phyloP scores from a whole-genome alignment of 352 stramenopile species.

The Pelagophyceae sp. region DNA sequence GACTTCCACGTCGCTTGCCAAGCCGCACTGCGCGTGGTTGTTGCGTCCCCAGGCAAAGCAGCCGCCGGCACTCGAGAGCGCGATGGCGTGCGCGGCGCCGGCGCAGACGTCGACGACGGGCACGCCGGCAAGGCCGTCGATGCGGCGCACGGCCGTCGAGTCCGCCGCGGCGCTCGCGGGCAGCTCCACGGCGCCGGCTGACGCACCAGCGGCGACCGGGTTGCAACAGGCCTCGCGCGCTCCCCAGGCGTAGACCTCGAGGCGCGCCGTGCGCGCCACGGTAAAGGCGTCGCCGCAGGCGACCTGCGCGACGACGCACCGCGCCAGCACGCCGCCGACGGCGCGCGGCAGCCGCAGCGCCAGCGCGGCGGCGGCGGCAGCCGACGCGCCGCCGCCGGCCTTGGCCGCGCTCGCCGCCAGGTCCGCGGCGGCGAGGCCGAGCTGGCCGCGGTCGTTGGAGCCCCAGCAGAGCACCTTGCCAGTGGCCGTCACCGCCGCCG shows the following conservation, averaged over 20 bases:
- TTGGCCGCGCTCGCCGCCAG: not conserved
- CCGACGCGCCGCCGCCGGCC: not conserved
- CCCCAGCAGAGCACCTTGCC: constrained; percentile 37
- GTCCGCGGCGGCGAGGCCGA: constrained; percentile 14
- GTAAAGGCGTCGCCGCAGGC: constrained; percentile 40
- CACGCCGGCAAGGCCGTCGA: constrained; percentile 31
- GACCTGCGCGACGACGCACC: constrained; percentile 21
- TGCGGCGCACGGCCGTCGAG: not conserved
- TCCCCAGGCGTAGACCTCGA: constrained; percentile 32
- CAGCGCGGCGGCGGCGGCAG: not conserved
- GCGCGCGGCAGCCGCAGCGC: not conserved
- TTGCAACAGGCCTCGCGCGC: constrained; percentile 22
- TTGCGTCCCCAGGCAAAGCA: constrained; percentile 36
- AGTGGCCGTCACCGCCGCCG: constrained; percentile 32
- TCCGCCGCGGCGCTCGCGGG: constrained; percentile 18
- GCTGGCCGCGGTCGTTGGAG: constrained; percentile 29
- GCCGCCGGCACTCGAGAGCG: constrained; percentile 27
- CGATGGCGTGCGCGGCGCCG: constrained; percentile 34
- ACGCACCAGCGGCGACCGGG: constrained; percentile 15
- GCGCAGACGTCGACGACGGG: constrained; percentile 29
- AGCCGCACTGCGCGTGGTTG: constrained; percentile 34
- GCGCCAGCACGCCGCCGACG: constrained; percentile 2
- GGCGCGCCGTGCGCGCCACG: constrained; percentile 31
- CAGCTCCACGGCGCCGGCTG: not conserved
- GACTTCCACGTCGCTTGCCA: not conserved